These are phyloP conservation scores for Populus hybrid DNA, from an alignment of 441 rosid species.

Conservation along the genomic window DNA sequence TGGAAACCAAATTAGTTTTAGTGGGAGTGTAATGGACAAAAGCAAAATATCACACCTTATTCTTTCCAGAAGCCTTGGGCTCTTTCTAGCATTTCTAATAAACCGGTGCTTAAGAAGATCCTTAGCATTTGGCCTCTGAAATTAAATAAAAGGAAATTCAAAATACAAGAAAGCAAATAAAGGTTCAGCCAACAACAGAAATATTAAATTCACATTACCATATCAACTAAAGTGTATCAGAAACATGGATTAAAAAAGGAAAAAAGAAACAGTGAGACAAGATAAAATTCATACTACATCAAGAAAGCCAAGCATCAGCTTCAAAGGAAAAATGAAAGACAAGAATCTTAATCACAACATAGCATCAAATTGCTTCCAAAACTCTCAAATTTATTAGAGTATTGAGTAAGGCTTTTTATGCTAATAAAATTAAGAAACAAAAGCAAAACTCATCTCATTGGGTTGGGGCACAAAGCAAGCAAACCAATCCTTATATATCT, in stretches of 20 bases:
- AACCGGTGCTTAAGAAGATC: constrained; percentile 94
- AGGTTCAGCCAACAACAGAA: neutral
- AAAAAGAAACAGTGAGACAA: neutral
- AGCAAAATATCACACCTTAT: constrained; percentile 63
- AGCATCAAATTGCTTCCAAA: neutral
- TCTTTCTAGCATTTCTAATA: constrained; percentile 77
- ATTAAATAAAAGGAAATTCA: constrained; percentile 25
- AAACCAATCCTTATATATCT: neutral
- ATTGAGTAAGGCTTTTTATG: neutral
- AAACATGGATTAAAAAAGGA: neutral
- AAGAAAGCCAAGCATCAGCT: neutral
- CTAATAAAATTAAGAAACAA: neutral
- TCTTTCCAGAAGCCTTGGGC: constrained; percentile 86
- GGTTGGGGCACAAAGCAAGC: neutral
- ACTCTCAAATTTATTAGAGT: neutral
- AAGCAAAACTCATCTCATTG: neutral
- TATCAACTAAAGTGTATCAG: neutral
- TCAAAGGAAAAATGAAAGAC: neutral
- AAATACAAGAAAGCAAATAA: constrained; percentile 8
- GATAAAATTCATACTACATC: neutral
- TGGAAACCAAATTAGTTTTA: neutral
- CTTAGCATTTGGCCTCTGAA: constrained; percentile 94
- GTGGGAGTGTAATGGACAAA: neutral
- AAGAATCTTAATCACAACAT: neutral
- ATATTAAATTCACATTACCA: neutral